A percentile compares a stretch with the other conserved stretches of the same genome.
phyloP scores from a whole-genome alignment of 148 eudicot genomes.

The Bassia scoparia region DNA sequence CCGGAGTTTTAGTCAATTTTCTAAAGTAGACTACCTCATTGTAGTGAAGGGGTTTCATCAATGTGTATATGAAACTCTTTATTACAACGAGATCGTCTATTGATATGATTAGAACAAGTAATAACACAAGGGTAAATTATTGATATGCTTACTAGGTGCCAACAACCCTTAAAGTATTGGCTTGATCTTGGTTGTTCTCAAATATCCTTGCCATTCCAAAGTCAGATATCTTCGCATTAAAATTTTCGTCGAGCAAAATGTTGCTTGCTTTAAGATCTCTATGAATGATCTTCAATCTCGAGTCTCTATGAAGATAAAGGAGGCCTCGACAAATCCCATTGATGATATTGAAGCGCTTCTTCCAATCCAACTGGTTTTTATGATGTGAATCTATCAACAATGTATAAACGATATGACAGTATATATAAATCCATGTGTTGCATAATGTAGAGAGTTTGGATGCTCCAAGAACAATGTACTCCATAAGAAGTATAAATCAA shows the following conservation, averaged over 20 bases:
- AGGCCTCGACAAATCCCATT: slow-evolving; percentile 33
- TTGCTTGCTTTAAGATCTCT: slow-evolving; percentile 32
- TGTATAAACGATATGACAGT: no score
- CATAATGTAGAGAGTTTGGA: no score
- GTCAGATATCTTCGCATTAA: slow-evolving; percentile 32
- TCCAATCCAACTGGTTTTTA: slow-evolving; percentile 19
- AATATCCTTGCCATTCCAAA: slow-evolving; percentile 38
- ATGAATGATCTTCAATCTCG: slow-evolving; percentile 32
- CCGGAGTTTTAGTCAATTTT: no score
- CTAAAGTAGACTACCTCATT: no score
- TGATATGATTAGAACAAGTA: no score
- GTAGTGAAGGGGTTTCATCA: no score
- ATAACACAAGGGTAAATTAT: not conserved
- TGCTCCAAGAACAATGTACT: no score
- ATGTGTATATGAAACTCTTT: no score
- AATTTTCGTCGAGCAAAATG: slow-evolving; percentile 23
- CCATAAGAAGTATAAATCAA: no score
- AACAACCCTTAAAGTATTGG: slow-evolving; percentile 27
- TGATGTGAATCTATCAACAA: slow-evolving; percentile 6
- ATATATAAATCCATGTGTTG: no score
- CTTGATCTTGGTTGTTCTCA: slow-evolving; percentile 22
- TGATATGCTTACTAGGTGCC: slow-evolving; percentile 32
- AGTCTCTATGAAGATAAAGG: slow-evolving; percentile 36
- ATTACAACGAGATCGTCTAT: no score
- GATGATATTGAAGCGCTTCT: slow-evolving; percentile 29